Base-by-base conservation (phyloP, 192 early-diverging fungal genomes). In the Coemansia sp. region DNA sequence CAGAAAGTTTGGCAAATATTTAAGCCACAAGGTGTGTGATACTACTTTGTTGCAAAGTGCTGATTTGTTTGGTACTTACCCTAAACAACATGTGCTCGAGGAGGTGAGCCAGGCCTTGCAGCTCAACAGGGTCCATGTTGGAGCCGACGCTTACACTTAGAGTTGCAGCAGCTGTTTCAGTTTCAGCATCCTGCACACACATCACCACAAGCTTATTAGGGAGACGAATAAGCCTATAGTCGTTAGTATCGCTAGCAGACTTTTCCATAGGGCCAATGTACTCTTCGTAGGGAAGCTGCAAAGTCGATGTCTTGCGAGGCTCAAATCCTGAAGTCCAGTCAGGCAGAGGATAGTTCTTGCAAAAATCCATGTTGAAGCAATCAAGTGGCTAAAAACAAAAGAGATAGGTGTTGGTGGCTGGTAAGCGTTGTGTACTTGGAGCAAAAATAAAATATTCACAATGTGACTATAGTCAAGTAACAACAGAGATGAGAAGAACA, bases 61-160 rank as follows among this genome's bases (percentile, higher is more conserved):
- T 25, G 6, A 10, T 21, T 31, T 15, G 51, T 4, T 55, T 27
- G 25, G 25, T 31, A 31, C 42, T 48, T 50, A 62, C 67, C 76
- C 87, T 83, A 64, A 89, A 90, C 25, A 90, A 75, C 34, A 91
- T 59, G 67, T 91, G 90, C 65, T 89, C 90, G 66, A 86, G 83
- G 48, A 89, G 87, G 64, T 90, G 89, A 0, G 90, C 89, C 25
- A 91, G 71, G 0, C 90, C 90, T 45, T 72, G 85, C 11, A 90
- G 69, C 44, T 87, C 75, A 69, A 81, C 78, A 19, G 86, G 87
- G 63, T 88, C 87, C 44, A 68, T 80, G 27, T 85, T 67, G 51
- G 80, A 66, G 23, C 90, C 90, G 45, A 91, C 86, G 58, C 86
- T 79, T n/a, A 90, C 86, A 63, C 82, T 79, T 21, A 89, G 64